These are phyloP conservation scores for Solanum arcanum DNA, from an alignment of 257 asterid species.

Conservation along the genomic window DNA sequence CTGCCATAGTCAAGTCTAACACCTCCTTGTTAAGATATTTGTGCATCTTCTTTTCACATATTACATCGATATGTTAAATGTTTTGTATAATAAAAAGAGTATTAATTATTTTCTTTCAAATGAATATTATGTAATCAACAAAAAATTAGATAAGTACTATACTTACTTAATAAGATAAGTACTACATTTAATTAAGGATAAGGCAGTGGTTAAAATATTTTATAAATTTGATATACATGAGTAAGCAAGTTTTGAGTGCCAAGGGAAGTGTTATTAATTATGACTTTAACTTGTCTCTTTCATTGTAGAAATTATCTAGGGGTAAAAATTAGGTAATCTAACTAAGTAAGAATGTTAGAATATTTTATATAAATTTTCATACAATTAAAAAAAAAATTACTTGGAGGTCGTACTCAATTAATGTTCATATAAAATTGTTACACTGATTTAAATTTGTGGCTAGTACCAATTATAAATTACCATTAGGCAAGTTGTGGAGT, in stretches of 20 bases:
- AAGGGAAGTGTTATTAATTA: not conserved
- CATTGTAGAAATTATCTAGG: not conserved
- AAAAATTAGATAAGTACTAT: not conserved
- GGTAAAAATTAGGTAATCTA: not conserved
- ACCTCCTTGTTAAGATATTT: not conserved
- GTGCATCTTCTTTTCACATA: not conserved
- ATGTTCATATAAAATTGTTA: not conserved
- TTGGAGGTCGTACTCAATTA: not conserved
- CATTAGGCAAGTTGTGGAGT: not conserved
- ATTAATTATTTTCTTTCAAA: not conserved
- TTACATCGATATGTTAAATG: not conserved
- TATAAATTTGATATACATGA: not conserved
- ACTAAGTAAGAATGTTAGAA: not conserved
- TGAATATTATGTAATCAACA: not conserved
- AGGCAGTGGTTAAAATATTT: not conserved
- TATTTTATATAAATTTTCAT: not conserved
- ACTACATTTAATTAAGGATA: not conserved
- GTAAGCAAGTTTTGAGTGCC: not conserved
- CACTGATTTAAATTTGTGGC: not conserved
- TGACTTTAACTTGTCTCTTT: not conserved
- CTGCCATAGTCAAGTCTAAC: not conserved
- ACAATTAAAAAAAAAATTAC: not conserved
- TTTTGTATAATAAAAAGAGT: too few relatives aligned
- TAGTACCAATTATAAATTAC: not conserved
- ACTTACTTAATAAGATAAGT: not conserved